Conservation (phyloP, 257 asterid species). For the Primulina tabacum region DNA sequence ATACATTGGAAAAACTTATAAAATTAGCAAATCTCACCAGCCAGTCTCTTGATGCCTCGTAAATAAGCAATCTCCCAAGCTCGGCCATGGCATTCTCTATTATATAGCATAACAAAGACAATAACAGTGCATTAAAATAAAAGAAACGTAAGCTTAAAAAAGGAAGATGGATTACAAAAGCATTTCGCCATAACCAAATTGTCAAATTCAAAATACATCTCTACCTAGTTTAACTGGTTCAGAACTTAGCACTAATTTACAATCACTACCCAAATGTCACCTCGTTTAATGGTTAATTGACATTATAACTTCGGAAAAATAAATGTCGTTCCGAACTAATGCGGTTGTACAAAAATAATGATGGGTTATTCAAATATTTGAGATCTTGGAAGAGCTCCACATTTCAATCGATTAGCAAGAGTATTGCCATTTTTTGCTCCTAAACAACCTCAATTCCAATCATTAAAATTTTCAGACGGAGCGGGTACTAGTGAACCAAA, state of each 20-base stretch:
- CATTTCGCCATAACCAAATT: conserved; percentile 1
- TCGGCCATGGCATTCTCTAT: conserved; percentile 94
- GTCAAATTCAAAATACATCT: neutral
- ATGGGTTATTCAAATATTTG: no score
- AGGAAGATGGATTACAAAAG: conserved; percentile 5
- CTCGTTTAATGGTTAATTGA: no score
- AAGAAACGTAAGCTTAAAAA: neutral
- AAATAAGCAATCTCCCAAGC: conserved; percentile 90
- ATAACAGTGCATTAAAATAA: neutral
- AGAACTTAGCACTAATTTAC: neutral
- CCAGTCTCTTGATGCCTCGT: conserved; percentile 97
- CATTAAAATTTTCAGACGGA: neutral
- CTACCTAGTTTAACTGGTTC: conserved; percentile 14
- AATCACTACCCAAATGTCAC: no score
- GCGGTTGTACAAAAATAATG: no score
- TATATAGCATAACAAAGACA: conserved; percentile 13
- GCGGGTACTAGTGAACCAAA: neutral
- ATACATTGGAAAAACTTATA: neutral
- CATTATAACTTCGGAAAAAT: no score
- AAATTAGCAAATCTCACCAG: conserved; percentile 53
- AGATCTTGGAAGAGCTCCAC: no score
- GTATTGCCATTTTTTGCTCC: no score
- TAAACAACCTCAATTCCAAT: neutral
- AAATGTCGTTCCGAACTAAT: no score
- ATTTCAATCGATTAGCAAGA: no score